Conservation (phyloP, 192 early-diverging fungal genomes). For the Ambispora gerdemannii region DNA sequence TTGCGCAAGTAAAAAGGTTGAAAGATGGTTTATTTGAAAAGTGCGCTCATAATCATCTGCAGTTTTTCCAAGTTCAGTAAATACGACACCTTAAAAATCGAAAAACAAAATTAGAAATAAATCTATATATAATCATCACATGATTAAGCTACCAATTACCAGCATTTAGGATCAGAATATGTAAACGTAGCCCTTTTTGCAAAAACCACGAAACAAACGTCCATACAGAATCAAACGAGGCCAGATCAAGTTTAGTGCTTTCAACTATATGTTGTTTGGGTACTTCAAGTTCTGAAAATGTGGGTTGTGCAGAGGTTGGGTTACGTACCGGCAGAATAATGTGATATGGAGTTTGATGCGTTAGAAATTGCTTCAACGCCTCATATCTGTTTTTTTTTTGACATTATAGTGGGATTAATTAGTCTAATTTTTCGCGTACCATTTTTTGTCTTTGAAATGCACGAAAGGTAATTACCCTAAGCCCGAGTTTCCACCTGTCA, state of each 20-base stretch:
- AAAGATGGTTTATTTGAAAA: constrained; percentile 41
- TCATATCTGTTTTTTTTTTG: not conserved
- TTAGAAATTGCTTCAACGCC: constrained; percentile 4
- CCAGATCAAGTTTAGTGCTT: constrained; percentile 34
- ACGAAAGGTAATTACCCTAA: not conserved
- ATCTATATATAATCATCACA: too few species aligned
- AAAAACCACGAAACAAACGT: constrained; percentile 29
- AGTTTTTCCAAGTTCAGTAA: constrained; percentile 29
- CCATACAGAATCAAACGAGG: constrained; percentile 35
- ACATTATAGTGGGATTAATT: not conserved
- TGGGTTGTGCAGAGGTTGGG: not conserved
- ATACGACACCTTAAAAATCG: constrained; percentile 28
- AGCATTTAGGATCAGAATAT: constrained; percentile 25
- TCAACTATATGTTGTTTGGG: constrained; percentile 9
- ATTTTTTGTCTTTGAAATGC: not conserved
- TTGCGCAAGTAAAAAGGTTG: constrained; percentile 35
- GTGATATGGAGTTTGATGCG: constrained; percentile 20
- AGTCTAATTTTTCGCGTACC: not conserved
- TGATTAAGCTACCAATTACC: too few species aligned
- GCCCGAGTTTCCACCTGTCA: constrained; percentile 17
- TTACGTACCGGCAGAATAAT: constrained; percentile 22
- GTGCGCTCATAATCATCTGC: constrained; percentile 37
- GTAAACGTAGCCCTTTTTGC: not conserved
- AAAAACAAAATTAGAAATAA: too few species aligned
- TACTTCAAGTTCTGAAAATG: not conserved